phyloP scores from a whole-genome alignment of 805 yeast genomes.

The Kuraishia cidri region DNA sequence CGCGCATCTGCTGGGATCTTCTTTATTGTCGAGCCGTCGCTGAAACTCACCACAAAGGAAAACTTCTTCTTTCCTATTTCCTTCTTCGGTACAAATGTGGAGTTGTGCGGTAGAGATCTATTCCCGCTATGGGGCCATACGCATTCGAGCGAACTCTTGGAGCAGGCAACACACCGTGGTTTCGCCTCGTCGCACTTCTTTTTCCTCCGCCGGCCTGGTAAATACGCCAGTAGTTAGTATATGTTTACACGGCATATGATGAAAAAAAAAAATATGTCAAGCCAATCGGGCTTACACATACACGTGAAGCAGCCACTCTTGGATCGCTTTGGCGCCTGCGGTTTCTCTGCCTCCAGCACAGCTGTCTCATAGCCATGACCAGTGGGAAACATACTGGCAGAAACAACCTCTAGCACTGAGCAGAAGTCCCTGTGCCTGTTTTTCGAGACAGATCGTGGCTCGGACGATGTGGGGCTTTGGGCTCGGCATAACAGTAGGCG shows the following conservation, averaged over 20 bases:
- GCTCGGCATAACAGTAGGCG: no score
- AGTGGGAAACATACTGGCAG: no score
- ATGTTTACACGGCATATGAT: neutral
- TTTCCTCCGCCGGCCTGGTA: constrained; percentile 2
- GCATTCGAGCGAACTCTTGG: constrained; percentile 4
- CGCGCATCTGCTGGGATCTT: neutral
- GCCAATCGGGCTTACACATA: no score
- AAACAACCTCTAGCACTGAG: no score
- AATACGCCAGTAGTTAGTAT: no score
- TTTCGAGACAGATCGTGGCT: no score
- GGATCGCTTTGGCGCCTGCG: neutral
- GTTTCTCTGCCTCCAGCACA: no score
- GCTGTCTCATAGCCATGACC: no score
- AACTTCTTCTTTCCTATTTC: neutral
- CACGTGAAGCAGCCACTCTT: constrained; percentile 3
- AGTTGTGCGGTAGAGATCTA: constrained; percentile 15
- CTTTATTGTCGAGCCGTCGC: constrained; percentile 1
- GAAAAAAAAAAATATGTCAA: no score
- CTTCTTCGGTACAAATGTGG: constrained; percentile 1
- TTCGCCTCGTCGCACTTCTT: constrained; percentile 9
- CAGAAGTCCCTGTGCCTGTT: no score
- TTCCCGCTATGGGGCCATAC: constrained; percentile 5
- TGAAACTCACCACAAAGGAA: neutral
- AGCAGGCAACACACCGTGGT: constrained; percentile 9
- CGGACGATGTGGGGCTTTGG: no score